Evolutionary conservation across 192 early-diverging fungal species (phyloP).

Genomic region (Phycomyces nitens): DNA sequence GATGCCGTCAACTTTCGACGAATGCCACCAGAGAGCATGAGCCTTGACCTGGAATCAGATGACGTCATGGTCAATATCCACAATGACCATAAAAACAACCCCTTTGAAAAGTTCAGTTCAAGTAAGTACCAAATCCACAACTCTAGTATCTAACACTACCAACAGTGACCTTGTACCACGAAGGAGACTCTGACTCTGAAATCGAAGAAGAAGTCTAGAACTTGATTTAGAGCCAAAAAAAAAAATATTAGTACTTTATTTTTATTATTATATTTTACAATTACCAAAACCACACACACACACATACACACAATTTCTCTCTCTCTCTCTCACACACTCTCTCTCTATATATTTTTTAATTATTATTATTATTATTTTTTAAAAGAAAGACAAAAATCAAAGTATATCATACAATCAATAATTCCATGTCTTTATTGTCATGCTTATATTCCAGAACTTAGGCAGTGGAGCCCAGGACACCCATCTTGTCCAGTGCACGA

Average conservation of each 20-base stretch:
- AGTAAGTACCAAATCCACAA: no score
- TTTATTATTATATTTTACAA: no score
- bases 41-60: slow-evolving; percentile 64
- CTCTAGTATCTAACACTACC: no score
- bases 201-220: neutral
- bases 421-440: no score
- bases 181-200: slow-evolving; percentile 48
- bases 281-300: no score
- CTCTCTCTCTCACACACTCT: neutral
- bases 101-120: slow-evolving; percentile 58
- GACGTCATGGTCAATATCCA: slow-evolving; percentile 25
- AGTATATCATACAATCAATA: no score
- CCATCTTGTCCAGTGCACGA: slow-evolving; percentile 63
- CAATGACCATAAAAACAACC: slow-evolving; percentile 38
- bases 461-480: slow-evolving; percentile 28
- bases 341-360: neutral
- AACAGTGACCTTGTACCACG: slow-evolving; percentile 56
- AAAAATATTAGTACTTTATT: no score
- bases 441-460: no score
- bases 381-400: no score
- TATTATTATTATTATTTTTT: slow-evolving; percentile 2
- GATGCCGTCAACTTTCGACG: slow-evolving; percentile 69
- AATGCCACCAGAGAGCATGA: slow-evolving; percentile 46
- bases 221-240: no score
- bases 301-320: no score